Evolutionary conservation across 2,329 filamentous ascomycete species (phyloP).

Genomic region (Pseudonectria buxi): DNA sequence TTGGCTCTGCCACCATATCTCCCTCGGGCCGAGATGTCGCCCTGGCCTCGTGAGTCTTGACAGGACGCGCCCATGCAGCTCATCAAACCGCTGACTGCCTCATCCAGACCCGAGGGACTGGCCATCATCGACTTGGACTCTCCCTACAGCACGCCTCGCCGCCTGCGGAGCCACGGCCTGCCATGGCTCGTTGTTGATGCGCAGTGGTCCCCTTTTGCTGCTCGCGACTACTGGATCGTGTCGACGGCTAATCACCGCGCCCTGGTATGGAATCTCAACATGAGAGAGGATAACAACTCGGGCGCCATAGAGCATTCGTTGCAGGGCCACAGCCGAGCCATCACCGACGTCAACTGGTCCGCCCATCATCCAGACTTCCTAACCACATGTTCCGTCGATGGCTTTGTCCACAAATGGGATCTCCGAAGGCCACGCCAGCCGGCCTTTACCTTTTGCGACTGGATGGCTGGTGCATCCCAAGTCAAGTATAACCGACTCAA

Average conservation of each 20-base stretch:
- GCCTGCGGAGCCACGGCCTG: constrained; percentile 72
- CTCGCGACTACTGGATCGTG: constrained; percentile 85
- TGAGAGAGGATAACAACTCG: constrained; percentile 63
- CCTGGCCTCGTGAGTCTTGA: constrained; percentile 60
- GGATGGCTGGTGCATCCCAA: constrained; percentile 88
- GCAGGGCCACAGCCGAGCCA: constrained; percentile 75
- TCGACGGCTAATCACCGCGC: constrained; percentile 94
- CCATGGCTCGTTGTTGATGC: constrained; percentile 96
- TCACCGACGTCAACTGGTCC: constrained; percentile 95
- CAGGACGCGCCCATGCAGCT: constrained; percentile 17
- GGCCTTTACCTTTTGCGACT: constrained; percentile 79
- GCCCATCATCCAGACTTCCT: constrained; percentile 85
- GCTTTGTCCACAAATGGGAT: constrained; percentile 91
- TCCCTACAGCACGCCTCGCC: constrained; percentile 77
- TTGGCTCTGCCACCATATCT: constrained; percentile 89
- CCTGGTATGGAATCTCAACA: constrained; percentile 84
- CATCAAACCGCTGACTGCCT: constrained; percentile 3
- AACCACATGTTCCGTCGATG: constrained; percentile 87
- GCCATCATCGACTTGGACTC: constrained; percentile 90
- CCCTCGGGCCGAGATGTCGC: constrained; percentile 87
- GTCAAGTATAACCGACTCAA: constrained; percentile 92
- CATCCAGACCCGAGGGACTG: constrained; percentile 65
- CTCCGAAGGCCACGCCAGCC: constrained; percentile 67
- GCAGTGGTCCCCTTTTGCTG: constrained; percentile 92
- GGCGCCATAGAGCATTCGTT: constrained; percentile 79